Evolutionary conservation across 805 yeast genomes (phyloP).

Genomic region (Brettanomyces anomalus): DNA sequence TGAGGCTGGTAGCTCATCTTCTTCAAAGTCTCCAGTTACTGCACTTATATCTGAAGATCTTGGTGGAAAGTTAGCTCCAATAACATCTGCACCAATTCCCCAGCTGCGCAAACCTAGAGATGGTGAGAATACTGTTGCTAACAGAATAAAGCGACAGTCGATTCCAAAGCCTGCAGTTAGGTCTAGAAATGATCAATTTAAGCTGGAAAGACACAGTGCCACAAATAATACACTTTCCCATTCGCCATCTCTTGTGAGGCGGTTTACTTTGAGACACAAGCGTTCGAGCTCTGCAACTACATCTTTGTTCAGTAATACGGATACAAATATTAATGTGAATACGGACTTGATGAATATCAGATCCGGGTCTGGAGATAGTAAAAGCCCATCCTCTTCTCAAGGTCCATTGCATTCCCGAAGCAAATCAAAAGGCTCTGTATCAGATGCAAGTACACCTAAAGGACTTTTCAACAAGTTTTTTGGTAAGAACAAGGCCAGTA

Average conservation of each 20-base stretch:
- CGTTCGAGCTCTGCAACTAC: conserved; percentile 57
- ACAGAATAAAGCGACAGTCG: not conserved
- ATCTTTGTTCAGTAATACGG: conserved; percentile 18
- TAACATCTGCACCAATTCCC: conserved; percentile 26
- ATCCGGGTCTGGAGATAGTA: not conserved
- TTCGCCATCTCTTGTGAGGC: not conserved
- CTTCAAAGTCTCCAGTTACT: too few species aligned
- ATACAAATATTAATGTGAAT: not conserved
- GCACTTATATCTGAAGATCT: not conserved
- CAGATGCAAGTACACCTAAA: conserved; percentile 21
- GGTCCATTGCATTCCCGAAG: conserved; percentile 16
- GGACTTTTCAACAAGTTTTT: conserved; percentile 24
- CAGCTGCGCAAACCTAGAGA: conserved; percentile 3
- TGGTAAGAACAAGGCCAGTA: conserved; percentile 14
- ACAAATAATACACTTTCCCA: not conserved
- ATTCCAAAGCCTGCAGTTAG: conserved; percentile 24
- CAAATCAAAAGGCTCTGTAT: conserved; percentile 20
- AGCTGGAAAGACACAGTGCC: conserved; percentile 11
- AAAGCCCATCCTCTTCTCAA: conserved; percentile 3
- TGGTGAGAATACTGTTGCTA: conserved; percentile 3
- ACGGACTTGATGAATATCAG: not conserved
- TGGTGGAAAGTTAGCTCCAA: conserved; percentile 24
- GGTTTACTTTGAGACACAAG: conserved; percentile 43
- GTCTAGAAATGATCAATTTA: conserved; percentile 29
- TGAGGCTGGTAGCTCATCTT: too few species aligned